Evolutionary conservation across 805 yeast genomes (phyloP).

Genomic region (Saccharomycopsis sp.): DNA sequence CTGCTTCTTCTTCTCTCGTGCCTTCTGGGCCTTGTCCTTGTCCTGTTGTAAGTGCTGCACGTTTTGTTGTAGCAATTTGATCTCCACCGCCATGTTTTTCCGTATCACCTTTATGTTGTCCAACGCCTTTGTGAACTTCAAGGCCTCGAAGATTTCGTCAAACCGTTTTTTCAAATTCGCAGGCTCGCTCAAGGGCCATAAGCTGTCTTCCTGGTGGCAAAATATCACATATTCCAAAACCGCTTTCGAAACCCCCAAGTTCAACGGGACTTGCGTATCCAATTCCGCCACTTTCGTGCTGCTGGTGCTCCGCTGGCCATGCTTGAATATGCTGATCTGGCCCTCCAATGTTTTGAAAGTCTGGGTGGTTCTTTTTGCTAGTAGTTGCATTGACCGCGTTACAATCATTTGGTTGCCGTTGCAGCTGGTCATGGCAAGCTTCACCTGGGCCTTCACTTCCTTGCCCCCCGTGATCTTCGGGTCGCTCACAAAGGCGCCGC

Average conservation of each 20-base stretch:
- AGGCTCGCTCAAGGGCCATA: slow-evolving; percentile 96
- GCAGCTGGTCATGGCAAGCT: slow-evolving; percentile 70
- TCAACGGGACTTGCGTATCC: slow-evolving; percentile 70
- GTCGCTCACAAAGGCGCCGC: slow-evolving; percentile 94
- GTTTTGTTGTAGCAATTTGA: slow-evolving; percentile 65
- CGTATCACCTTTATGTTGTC: slow-evolving; percentile 68
- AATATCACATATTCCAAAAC: slow-evolving; percentile 86
- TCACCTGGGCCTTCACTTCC: slow-evolving; percentile 82
- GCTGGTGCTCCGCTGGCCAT: slow-evolving; percentile 63
- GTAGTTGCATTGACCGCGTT: slow-evolving; percentile 74
- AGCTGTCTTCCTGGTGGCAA: slow-evolving; percentile 94
- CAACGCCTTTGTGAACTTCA: slow-evolving; percentile 83
- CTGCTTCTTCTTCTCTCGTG: slow-evolving; percentile 37
- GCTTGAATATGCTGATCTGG: slow-evolving; percentile 55
- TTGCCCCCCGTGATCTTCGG: slow-evolving; percentile 71
- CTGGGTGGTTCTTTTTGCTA: slow-evolving; percentile 48
- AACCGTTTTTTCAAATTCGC: slow-evolving; percentile 80
- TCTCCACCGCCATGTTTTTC: slow-evolving; percentile 69
- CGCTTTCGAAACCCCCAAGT: slow-evolving; percentile 81
- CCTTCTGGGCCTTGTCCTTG: slow-evolving; percentile 57
- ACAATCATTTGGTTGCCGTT: slow-evolving; percentile 73
- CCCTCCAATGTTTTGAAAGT: slow-evolving; percentile 91
- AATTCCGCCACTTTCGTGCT: slow-evolving; percentile 79
- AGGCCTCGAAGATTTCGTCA: slow-evolving; percentile 94
- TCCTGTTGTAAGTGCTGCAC: slow-evolving; percentile 72